Base-by-base conservation (phyloP, 352 stramenopile genomes). In the Phytophthora meadii region DNA sequence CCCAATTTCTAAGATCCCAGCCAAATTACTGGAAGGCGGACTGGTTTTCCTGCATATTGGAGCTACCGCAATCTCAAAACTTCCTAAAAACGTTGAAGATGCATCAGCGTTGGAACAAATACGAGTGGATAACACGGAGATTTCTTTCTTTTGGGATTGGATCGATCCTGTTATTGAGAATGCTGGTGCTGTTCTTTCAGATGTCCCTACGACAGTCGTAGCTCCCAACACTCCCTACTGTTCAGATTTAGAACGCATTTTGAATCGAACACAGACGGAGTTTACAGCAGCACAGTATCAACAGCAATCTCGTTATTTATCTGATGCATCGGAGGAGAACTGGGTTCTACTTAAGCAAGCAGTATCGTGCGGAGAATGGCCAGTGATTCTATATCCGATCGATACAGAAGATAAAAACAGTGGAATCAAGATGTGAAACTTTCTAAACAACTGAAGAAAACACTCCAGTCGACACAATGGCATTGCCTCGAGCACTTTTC, bases 401-500 rank as follows among this genome's bases (percentile, higher is more conserved):
- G 56, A 63, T 5, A 15, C 37, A n/a, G 52, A 63, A 57, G 45
- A 68, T 34, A 4, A 32, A 32, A 46, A 68, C 45, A 68, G 36
- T 46, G 37, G 52, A 4, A 57, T 68, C 41, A 54, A 55, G 32
- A 28, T 36, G 2, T 36, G 30, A 36, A 36, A 36, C 30, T 12
- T 36, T 36, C 30, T 60, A 70, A 2, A 70, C 32, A 50, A 71
- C 42, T 10, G 63, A 42, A 14, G 63, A 71, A 4, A 66, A 57
- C 0, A 71, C 63, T 5, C 54, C 62, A 51, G 8, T 14, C 1
- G 24, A n/a, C 9, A 17, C 9, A 9, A 10, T 34, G 32, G 19
- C 42, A 8, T 12, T n/a, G 7, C 62, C 67, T 51, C 72, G 77
- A 17, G n/a, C 46, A 14, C 70, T 87, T 70, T 91, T 91, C 45